Evolutionary conservation across 2,329 filamentous ascomycete genomes (phyloP), one percentile per base, ranked within the genome.

Genomic region (Botrytis galanthina): DNA sequence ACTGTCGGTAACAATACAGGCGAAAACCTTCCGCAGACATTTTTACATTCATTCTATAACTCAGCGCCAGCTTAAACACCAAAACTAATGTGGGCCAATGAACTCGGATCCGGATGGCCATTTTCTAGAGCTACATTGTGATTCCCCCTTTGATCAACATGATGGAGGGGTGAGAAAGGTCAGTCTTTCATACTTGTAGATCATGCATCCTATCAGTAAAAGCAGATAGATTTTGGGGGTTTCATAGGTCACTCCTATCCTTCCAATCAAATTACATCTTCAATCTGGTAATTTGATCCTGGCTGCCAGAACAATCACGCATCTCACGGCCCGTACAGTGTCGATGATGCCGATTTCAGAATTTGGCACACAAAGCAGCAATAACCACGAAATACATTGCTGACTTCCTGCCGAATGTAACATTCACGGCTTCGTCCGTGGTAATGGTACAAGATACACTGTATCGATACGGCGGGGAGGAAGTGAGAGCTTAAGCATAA

Each of bases 1-100:
- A 66, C 69, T 71, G 69, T 64, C 69, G 69, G 69, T 48, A 71
- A 48, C 59, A 35, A 51, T 22, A 26, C 26, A 64, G 20, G 32
- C 69, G 48, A 71, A 51, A 39, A 42, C 37, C 35, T 46, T 48
- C 42, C 59, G 48, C 37, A 57, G 32, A 12, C n/a, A 57, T n/a
- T 57, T n/a, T 42, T 51, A 51, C 48, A n/a, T n/a, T 32, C 63
- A 39, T 51, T 67, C 3, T 67, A 20, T 37, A 54, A 51, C 46
- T 51, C 46, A 68, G 64, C 64, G 46, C 35, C 42, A 68, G 46
- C 46, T 69, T 37, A 44, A 57, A 59, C 16, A 51, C 20, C n/a
- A 26, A 69, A 26, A 37, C 20, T 12, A 26, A 20, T 57, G 46
- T 69, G 51, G 66, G n/a, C 37, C 48, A 69, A 69, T 57, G 66